Conservation (phyloP, 1,284 basidiomycete species). For the Ceratobasidium sp. region DNA sequence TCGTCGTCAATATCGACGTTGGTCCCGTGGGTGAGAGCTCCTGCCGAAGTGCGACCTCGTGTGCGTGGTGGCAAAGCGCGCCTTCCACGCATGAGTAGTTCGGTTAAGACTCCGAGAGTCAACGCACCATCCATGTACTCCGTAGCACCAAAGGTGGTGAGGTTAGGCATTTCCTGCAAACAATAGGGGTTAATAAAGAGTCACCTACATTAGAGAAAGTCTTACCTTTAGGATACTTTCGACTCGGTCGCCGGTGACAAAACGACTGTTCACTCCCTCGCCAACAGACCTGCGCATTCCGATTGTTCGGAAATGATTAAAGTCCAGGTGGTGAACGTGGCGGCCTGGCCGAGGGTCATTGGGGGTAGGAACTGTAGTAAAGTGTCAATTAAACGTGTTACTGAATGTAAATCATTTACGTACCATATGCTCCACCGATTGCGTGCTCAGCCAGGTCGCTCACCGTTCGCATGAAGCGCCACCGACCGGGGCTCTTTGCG, state of each 20-base stretch:
- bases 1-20: slow-evolving; percentile 66
- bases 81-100: slow-evolving; percentile 84
- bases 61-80: slow-evolving; percentile 61
- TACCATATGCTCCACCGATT: slow-evolving; percentile 75
- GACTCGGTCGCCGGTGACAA: slow-evolving; percentile 90
- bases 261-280: slow-evolving; percentile 88
- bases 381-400: slow-evolving; percentile 38
- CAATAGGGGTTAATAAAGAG: slow-evolving; percentile 1
- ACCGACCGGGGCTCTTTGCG: slow-evolving; percentile 80
- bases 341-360: slow-evolving; percentile 78
- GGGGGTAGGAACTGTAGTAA: slow-evolving; percentile 70
- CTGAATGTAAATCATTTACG: slow-evolving; percentile 48
- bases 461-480: slow-evolving; percentile 80
- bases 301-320: slow-evolving; percentile 94
- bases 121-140: slow-evolving; percentile 96
- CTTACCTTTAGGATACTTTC: slow-evolving; percentile 82
- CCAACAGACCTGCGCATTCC: slow-evolving; percentile 93
- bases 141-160: slow-evolving; percentile 87
- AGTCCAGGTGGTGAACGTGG: slow-evolving; percentile 82
- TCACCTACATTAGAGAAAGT: slow-evolving; percentile 18
- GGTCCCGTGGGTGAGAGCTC: slow-evolving; percentile 64
- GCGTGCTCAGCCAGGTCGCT: slow-evolving; percentile 73
- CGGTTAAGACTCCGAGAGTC: slow-evolving; percentile 81
- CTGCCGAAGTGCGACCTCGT: slow-evolving; percentile 74
- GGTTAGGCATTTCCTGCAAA: slow-evolving; percentile 81